phyloP scores from a whole-genome alignment of 1,284 basidiomycete species.

The Coniferiporia weirii region DNA sequence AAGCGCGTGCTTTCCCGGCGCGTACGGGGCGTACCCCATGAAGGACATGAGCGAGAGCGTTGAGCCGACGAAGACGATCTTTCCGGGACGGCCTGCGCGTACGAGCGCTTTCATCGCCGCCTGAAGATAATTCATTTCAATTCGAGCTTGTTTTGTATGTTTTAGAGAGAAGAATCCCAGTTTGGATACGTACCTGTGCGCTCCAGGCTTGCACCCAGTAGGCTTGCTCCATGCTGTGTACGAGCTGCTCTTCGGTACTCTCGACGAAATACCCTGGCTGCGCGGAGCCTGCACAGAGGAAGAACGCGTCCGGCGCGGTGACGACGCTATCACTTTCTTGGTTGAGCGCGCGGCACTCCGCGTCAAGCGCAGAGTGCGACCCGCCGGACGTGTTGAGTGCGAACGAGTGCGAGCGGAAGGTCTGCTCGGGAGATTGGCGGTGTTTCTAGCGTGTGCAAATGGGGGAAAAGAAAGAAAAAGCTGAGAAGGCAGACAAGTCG shows the following conservation, averaged over 20 bases:
- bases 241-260: conserved; percentile 52
- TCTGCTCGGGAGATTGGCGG: conserved; percentile 49
- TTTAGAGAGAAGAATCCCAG: not conserved
- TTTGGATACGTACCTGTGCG: conserved; percentile 52
- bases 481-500: not conserved
- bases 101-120: conserved; percentile 72
- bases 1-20: conserved; percentile 87
- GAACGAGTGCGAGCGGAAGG: conserved; percentile 57
- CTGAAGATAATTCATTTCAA: conserved; percentile 31
- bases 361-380: conserved; percentile 54
- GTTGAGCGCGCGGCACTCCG: conserved; percentile 46
- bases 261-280: conserved; percentile 74
- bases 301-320: conserved; percentile 64
- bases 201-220: conserved; percentile 78
- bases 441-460: conserved; percentile 29
- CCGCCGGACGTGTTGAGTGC: conserved; percentile 47
- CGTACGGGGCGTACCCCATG: conserved; percentile 81
- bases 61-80: conserved; percentile 81
- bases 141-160: not conserved
- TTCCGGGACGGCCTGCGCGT: conserved; percentile 47
- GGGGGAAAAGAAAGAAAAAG: no score
- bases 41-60: conserved; percentile 80
- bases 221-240: conserved; percentile 53
- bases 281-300: conserved; percentile 72
- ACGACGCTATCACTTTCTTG: conserved; percentile 30